phyloP scores from a whole-genome alignment of 345 rosid species.

The Citrus mangshanensis region DNA sequence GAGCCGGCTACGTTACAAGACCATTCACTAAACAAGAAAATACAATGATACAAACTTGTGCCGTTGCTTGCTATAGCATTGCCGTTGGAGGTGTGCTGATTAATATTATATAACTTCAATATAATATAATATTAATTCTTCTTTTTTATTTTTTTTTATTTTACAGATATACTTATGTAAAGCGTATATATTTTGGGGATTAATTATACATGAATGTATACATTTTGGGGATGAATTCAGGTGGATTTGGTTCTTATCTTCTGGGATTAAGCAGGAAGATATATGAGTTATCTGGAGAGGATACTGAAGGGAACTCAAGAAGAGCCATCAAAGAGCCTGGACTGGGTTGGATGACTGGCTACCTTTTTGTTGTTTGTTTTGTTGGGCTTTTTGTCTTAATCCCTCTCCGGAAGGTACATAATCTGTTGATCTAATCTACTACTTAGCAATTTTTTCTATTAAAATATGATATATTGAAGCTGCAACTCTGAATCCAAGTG shows the following conservation, averaged over 20 bases:
- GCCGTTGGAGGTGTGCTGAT: slow-evolving; percentile 70
- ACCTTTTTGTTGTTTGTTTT: slow-evolving; percentile 80
- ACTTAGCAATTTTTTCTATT: background rate
- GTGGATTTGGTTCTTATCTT: slow-evolving; percentile 97
- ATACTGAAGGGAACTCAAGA: slow-evolving; percentile 65
- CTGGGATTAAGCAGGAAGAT: slow-evolving; percentile 80
- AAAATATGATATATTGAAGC: background rate
- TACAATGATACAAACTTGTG: slow-evolving; percentile 93
- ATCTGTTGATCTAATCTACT: background rate
- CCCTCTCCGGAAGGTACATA: slow-evolving; percentile 77
- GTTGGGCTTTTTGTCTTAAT: slow-evolving; percentile 89
- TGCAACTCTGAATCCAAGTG: background rate
- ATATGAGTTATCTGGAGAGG: slow-evolving; percentile 71
- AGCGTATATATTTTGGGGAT: background rate
- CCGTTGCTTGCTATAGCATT: slow-evolving; percentile 90
- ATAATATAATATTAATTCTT: background rate
- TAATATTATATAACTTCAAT: background rate
- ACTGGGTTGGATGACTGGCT: slow-evolving; percentile 91
- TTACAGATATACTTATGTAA: background rate
- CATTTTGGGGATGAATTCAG: slow-evolving; percentile 28
- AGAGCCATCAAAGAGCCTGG: slow-evolving; percentile 75
- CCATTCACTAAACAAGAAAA: slow-evolving; percentile 95
- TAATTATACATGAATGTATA: too few relatives aligned
- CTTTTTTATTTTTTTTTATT: background rate
- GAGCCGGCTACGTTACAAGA: slow-evolving; percentile 54